A percentile compares a stretch with the other conserved stretches of the same genome.
These are phyloP conservation scores for Vararia minispora DNA, from an alignment of 768 basidiomycete species.

Conservation along the genomic window DNA sequence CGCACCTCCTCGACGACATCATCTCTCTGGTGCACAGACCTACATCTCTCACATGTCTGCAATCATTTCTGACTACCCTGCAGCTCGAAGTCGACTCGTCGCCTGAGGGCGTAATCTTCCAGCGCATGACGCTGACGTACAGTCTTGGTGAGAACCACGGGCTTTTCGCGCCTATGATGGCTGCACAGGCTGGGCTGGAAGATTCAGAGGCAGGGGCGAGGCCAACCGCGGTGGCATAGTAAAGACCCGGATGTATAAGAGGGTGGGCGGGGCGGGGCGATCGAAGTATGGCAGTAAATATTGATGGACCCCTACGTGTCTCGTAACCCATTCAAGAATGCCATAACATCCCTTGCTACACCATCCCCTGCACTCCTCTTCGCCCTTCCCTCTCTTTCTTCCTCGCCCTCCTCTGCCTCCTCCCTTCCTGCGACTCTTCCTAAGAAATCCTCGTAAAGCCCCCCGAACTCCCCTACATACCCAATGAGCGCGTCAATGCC, in stretches of 20 bases:
- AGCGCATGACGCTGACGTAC: constrained; percentile 72
- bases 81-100: constrained; percentile 52
- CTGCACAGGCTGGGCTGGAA: constrained; percentile 21
- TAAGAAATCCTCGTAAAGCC: constrained; percentile 27
- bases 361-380: constrained; percentile 17
- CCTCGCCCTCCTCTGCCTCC: constrained; percentile 7
- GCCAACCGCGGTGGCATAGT: no score
- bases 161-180: constrained; percentile 37
- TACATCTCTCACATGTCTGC: no score
- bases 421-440: constrained; percentile 16
- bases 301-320: constrained; percentile 9
- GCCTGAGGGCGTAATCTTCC: constrained; percentile 42
- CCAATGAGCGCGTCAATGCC: constrained; percentile 24
- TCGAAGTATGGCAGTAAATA: no score
- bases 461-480: constrained; percentile 29
- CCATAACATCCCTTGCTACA: constrained; percentile 32
- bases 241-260: no score
- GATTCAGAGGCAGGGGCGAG: no score
- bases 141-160: constrained; percentile 76
- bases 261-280: no score
- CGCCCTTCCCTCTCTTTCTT: constrained; percentile 4
- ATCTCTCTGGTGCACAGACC: constrained; percentile 74
- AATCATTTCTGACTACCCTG: no score
- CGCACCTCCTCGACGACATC: constrained; percentile 86
- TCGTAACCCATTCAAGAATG: constrained; percentile 36